Evolutionary conservation across 2,329 filamentous ascomycete species (phyloP).

Genomic region (Paramyrothecium roridum): DNA sequence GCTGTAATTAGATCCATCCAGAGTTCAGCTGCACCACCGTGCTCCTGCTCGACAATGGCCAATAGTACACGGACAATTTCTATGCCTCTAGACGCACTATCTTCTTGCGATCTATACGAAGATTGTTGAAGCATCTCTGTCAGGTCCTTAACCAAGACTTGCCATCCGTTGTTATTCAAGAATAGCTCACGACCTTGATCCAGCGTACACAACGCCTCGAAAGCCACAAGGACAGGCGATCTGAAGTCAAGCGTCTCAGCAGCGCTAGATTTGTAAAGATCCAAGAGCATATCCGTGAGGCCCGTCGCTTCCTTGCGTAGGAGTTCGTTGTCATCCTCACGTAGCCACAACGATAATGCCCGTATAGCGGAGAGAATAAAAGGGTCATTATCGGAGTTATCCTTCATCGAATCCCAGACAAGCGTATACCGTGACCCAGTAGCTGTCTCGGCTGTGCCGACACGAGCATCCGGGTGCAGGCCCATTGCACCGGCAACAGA

Average conservation of each 20-base stretch:
- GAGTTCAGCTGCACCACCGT: constrained; percentile 41
- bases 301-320: constrained; percentile 55
- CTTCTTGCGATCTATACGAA: constrained; percentile 17
- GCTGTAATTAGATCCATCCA: constrained; percentile 56
- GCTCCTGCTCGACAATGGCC: constrained; percentile 45
- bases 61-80: constrained; percentile 56
- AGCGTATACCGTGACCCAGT: constrained; percentile 45
- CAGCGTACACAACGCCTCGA: constrained; percentile 54
- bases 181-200: constrained; percentile 46
- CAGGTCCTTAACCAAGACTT: constrained; percentile 48
- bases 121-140: constrained; percentile 34
- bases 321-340: constrained; percentile 62
- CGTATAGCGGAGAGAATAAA: constrained; percentile 57
- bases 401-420: constrained; percentile 55
- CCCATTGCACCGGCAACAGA: constrained; percentile 60
- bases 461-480: constrained; percentile 54
- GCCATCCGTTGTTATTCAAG: constrained; percentile 51
- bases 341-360: constrained; percentile 62
- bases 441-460: constrained; percentile 37
- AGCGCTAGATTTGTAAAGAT: constrained; percentile 49
- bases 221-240: constrained; percentile 53
- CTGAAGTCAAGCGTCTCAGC: constrained; percentile 47
- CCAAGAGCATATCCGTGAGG: constrained; percentile 61
- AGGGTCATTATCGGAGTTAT: constrained; percentile 49
- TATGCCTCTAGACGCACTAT: constrained; percentile 41